Percentiles rank a stretch among this genome's conserved stretches.
phyloP scores from a whole-genome alignment of 805 yeast genomes.

The Wickerhamomyces mucosus region DNA sequence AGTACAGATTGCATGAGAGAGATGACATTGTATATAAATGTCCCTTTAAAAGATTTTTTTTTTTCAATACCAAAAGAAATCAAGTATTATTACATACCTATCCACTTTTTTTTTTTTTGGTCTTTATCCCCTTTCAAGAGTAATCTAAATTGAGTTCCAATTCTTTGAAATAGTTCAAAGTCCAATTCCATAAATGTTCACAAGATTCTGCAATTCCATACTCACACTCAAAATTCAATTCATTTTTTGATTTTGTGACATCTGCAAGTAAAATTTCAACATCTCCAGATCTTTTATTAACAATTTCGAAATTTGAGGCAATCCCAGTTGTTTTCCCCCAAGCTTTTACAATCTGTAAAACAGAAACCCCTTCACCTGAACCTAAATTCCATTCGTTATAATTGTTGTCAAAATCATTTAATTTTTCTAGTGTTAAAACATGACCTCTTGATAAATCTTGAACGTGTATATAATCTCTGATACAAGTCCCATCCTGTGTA shows the following conservation, averaged over 20 bases:
- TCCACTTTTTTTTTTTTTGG: no score
- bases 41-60: no score
- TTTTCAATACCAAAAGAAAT: no score
- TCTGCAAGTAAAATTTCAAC: constrained; percentile 68
- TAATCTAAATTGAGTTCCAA: no score
- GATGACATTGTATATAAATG: no score
- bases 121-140: no score
- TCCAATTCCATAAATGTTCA: constrained; percentile 71
- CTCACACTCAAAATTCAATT: constrained; percentile 56
- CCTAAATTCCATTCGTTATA: constrained; percentile 80
- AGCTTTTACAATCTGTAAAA: constrained; percentile 57
- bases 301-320: constrained; percentile 55
- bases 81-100: no score
- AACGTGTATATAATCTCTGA: constrained; percentile 75
- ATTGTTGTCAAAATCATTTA: constrained; percentile 33
- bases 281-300: constrained; percentile 65
- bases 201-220: constrained; percentile 54
- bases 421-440: constrained; percentile 55
- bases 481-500: constrained; percentile 71
- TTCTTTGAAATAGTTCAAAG: constrained; percentile 25
- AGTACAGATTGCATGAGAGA: no score
- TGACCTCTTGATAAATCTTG: constrained; percentile 75
- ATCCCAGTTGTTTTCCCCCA: constrained; percentile 58
- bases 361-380: constrained; percentile 74
- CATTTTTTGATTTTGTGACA: constrained; percentile 55